phyloP scores from a whole-genome alignment of 805 yeast species.

The Saturnispora sanitii region DNA sequence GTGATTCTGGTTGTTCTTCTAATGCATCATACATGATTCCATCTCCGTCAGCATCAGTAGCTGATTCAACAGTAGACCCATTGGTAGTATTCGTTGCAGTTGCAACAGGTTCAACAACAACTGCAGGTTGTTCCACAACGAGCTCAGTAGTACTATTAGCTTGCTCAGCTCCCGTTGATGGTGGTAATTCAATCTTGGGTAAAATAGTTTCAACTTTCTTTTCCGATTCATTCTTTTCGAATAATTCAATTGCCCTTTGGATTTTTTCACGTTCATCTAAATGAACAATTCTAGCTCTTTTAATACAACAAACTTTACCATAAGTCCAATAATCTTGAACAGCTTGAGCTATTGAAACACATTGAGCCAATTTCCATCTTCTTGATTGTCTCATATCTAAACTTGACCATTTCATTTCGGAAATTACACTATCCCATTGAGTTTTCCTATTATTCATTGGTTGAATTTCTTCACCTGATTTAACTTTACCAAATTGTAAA shows the following conservation, averaged over 20 bases:
- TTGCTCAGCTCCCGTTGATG: too few relatives aligned
- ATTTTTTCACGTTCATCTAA: constrained; percentile 13
- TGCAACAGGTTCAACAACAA: too few relatives aligned
- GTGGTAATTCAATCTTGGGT: neutral
- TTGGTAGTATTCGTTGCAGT: neutral
- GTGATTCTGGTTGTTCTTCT: neutral
- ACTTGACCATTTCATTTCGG: constrained; percentile 80
- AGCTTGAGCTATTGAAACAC: constrained; percentile 61
- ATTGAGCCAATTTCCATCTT: constrained; percentile 60
- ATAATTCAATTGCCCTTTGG: constrained; percentile 8
- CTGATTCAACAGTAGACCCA: constrained; percentile 5
- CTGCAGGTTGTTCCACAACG: too few relatives aligned
- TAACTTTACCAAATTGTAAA: constrained; percentile 20
- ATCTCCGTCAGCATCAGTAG: constrained; percentile 9
- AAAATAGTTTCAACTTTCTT: neutral
- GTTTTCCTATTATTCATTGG: constrained; percentile 29
- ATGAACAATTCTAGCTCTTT: constrained; percentile 34
- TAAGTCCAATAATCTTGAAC: constrained; percentile 68
- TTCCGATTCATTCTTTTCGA: constrained; percentile 6
- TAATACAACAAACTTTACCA: constrained; percentile 63
- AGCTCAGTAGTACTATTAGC: too few relatives aligned
- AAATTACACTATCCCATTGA: constrained; percentile 65
- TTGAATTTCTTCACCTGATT: neutral
- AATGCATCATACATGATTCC: neutral
- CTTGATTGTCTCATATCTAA: constrained; percentile 63